Conservation (phyloP, 257 asterid genomes). For the Ophiorrhiza pumila region DNA sequence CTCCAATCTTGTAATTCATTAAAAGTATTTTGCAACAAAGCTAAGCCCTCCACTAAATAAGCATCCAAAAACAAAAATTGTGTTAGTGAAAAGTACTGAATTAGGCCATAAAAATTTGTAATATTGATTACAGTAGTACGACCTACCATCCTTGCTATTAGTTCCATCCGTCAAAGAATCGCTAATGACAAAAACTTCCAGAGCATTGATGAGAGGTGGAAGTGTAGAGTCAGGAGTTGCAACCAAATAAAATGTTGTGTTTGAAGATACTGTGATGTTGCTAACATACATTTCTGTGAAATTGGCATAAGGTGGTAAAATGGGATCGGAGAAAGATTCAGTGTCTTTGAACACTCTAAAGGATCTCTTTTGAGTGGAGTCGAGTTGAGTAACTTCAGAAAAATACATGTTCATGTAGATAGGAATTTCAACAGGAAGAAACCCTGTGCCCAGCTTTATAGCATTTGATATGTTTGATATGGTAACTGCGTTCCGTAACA, state of each 20-base stretch:
- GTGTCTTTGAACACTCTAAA: conserved; percentile 25
- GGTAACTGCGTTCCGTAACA: conserved; percentile 39
- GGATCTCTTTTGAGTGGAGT: conserved; percentile 33
- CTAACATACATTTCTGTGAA: not conserved
- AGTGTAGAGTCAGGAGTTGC: conserved; percentile 44
- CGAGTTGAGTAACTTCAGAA: conserved; percentile 42
- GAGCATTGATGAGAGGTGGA: conserved; percentile 61
- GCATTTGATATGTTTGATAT: conserved; percentile 10
- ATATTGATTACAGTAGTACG: not conserved
- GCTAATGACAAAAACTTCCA: conserved; percentile 45
- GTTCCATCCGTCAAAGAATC: conserved; percentile 35
- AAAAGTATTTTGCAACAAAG: conserved; percentile 33
- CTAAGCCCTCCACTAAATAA: conserved; percentile 40
- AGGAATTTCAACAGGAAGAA: conserved; percentile 21
- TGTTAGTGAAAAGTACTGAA: not conserved
- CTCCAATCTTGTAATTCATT: conserved; percentile 39
- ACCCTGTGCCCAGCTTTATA: conserved; percentile 25
- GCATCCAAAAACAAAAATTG: not conserved
- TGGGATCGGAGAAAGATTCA: conserved; percentile 16
- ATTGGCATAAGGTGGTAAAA: conserved; percentile 39
- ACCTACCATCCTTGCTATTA: conserved; percentile 39
- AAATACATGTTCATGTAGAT: conserved; percentile 48
- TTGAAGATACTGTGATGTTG: conserved; percentile 25
- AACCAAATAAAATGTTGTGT: conserved; percentile 33
- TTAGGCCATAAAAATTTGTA: not conserved